These are phyloP conservation scores for Trametes sp. DNA, from an alignment of 1,284 basidiomycete genomes.

Conservation along the genomic window DNA sequence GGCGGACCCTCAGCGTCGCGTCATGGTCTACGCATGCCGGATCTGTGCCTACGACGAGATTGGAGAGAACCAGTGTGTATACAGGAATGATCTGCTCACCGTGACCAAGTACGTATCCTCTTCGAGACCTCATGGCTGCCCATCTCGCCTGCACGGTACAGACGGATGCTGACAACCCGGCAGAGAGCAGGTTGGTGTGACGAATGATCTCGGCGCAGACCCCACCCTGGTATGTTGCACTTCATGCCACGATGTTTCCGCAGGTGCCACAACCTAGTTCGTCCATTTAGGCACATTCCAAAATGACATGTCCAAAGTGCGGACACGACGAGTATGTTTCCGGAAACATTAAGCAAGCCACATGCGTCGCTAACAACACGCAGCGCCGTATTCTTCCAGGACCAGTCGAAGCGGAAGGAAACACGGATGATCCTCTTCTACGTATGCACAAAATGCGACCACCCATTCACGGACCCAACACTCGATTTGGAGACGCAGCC, in stretches of 20 bases:
- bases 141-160: too few species aligned
- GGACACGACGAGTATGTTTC: conserved; percentile 73
- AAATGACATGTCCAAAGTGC: conserved; percentile 75
- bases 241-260: background rate
- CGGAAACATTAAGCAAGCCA: conserved; percentile 3
- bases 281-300: conserved; percentile 67
- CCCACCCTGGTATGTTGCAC: conserved; percentile 79
- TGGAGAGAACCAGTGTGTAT: conserved; percentile 89
- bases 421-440: conserved; percentile 94
- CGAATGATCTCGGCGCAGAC: conserved; percentile 89
- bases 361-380: conserved; percentile 9
- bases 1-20: conserved; percentile 86
- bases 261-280: conserved; percentile 3
- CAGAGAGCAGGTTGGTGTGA: conserved; percentile 94
- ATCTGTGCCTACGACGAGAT: conserved; percentile 92
- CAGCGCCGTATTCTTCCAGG: conserved; percentile 92
- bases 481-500: conserved; percentile 39
- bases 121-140: too few species aligned
- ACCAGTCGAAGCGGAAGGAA: conserved; percentile 93
- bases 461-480: conserved; percentile 78
- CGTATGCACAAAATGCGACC: conserved; percentile 88
- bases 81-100: conserved; percentile 92
- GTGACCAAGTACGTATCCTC: conserved; percentile 82
- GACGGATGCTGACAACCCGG: conserved; percentile 2
- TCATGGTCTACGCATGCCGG: conserved; percentile 92